These are phyloP conservation scores for Exserohilum turcica DNA, from an alignment of 2,329 filamentous ascomycete species.

Conservation along the genomic window DNA sequence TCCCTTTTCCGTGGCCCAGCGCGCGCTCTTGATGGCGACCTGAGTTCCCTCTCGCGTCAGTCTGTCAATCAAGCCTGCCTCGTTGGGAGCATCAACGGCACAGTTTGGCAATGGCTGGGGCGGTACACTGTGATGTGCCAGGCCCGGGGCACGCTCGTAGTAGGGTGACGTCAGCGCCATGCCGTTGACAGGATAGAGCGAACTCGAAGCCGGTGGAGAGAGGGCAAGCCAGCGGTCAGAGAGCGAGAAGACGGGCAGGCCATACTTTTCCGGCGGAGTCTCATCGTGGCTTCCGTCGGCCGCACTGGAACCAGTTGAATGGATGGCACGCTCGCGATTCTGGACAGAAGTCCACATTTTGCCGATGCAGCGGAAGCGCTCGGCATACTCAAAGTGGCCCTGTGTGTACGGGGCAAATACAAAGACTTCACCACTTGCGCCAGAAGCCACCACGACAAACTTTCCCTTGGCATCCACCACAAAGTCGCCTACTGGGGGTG, in stretches of 20 bases:
- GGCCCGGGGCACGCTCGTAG: conserved; percentile 61
- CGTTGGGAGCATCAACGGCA: conserved; percentile 72
- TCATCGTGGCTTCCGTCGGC: conserved; percentile 45
- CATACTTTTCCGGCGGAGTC: conserved; percentile 47
- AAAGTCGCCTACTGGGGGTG: conserved; percentile 73
- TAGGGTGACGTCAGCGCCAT: conserved; percentile 58
- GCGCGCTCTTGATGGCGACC: conserved; percentile 74
- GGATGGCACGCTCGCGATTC: conserved; percentile 46
- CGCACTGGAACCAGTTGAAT: conserved; percentile 45
- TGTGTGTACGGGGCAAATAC: conserved; percentile 59
- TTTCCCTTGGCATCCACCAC: conserved; percentile 74
- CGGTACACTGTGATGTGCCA: conserved; percentile 67
- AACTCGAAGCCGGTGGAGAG: conserved; percentile 73
- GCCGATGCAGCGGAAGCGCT: conserved; percentile 70
- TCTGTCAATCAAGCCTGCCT: conserved; percentile 74
- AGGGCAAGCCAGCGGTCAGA: conserved; percentile 78
- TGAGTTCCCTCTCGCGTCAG: conserved; percentile 80
- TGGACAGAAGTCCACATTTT: conserved; percentile 93
- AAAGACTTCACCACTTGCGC: conserved; percentile 84
- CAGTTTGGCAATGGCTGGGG: conserved; percentile 70
- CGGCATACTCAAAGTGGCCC: conserved; percentile 31
- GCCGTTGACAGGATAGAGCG: conserved; percentile 71
- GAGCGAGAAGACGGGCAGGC: conserved; percentile 70
- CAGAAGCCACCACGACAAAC: conserved; percentile 76
- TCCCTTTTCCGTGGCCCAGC: conserved; percentile 78